These are phyloP conservation scores for Dipteronia dyeriana DNA, from an alignment of 345 rosid species.

Conservation along the genomic window DNA sequence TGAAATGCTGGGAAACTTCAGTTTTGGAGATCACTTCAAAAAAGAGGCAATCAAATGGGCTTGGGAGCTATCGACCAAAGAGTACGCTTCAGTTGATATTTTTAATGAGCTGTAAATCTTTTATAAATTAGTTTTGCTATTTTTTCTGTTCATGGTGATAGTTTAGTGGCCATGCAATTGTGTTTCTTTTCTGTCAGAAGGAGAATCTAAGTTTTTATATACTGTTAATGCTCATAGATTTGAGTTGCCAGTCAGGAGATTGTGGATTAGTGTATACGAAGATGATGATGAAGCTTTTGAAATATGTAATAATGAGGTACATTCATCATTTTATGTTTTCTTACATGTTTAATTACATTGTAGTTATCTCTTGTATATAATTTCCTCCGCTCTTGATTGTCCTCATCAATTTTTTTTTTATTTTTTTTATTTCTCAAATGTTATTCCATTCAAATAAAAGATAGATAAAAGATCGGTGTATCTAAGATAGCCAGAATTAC, in stretches of 20 bases:
- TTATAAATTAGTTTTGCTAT: neutral
- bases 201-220: neutral
- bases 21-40: constrained; percentile 96
- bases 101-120: constrained; percentile 16
- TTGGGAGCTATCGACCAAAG: constrained; percentile 90
- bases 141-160: neutral
- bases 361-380: neutral
- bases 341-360: neutral
- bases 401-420: neutral
- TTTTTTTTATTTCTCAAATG: too few relatives aligned
- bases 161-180: neutral
- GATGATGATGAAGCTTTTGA: constrained; percentile 91
- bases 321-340: constrained; percentile 3
- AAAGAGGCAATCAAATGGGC: constrained; percentile 93
- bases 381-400: neutral
- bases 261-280: constrained; percentile 85
- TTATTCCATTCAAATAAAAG: too few relatives aligned
- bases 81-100: constrained; percentile 45
- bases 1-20: constrained; percentile 98
- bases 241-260: constrained; percentile 61
- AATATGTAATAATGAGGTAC: constrained; percentile 85
- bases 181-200: neutral
- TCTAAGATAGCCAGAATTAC: too few relatives aligned
- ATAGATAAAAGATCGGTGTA: too few relatives aligned
- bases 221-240: constrained; percentile 41